Evolutionary conservation across 208 protist species (phyloP).

Genomic region (Willaertia magna): DNA sequence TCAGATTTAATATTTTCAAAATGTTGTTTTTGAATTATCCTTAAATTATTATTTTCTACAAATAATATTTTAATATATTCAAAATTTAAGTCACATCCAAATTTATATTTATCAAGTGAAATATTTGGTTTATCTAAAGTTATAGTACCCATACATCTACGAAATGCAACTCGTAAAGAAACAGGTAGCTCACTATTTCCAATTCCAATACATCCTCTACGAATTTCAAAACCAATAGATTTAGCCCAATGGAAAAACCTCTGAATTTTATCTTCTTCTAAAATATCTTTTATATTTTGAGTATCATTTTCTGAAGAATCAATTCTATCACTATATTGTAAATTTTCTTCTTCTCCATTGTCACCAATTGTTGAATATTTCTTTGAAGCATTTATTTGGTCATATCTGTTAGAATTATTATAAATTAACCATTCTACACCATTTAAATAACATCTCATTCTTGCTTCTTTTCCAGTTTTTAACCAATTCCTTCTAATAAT

Average conservation of each 20-base stretch:
- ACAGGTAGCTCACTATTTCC: neutral
- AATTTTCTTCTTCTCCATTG: neutral
- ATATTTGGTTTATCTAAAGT: neutral
- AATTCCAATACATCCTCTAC: neutral
- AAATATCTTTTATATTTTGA: neutral
- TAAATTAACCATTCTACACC: neutral
- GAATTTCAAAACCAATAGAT: neutral
- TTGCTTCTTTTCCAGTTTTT: neutral
- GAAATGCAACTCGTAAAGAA: neutral
- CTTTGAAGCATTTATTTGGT: neutral
- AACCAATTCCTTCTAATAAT: neutral
- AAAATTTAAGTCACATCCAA: neutral
- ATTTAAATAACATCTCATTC: neutral
- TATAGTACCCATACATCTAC: neutral
- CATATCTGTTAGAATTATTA: neutral
- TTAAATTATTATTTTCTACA: neutral
- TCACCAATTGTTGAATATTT: neutral
- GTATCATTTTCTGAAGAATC: neutral
- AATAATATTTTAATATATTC: neutral
- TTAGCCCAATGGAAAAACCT: neutral
- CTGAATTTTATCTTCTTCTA: neutral
- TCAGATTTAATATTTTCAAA: neutral
- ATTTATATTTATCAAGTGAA: neutral
- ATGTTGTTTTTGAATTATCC: too few species aligned
- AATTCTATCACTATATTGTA: neutral